Evolutionary conservation across 495 filamentous ascomycete species (phyloP).

Genomic region (Tuber melanosporum): DNA sequence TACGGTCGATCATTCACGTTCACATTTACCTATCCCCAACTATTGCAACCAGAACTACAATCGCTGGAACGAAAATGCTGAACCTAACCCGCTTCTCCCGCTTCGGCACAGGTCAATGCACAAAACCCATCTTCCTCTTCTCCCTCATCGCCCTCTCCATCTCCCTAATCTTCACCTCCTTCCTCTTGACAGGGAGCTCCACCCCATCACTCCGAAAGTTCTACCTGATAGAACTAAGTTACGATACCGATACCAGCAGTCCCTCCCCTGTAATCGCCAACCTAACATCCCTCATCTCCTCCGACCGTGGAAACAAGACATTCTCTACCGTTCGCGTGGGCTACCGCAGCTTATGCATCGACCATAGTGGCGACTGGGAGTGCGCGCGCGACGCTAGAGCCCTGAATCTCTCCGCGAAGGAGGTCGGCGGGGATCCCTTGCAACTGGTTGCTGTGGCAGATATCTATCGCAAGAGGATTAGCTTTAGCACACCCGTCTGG

Average conservation of each 20-base stretch:
- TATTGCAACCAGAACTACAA: not conserved
- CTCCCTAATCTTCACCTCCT: conserved; percentile 44
- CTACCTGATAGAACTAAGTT: conserved; percentile 35
- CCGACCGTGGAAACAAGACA: conserved; percentile 13
- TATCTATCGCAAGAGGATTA: conserved; percentile 33
- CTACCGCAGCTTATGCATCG: conserved; percentile 38
- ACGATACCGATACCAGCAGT: conserved; percentile 14
- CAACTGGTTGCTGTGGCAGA: conserved; percentile 34
- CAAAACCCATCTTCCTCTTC: conserved; percentile 37
- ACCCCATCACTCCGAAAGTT: conserved; percentile 30
- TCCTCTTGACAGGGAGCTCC: conserved; percentile 39
- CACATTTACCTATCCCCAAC: not conserved
- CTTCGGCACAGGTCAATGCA: conserved; percentile 20
- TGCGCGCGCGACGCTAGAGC: conserved; percentile 16
- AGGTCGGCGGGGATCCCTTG: conserved; percentile 32
- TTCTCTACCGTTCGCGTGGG: conserved; percentile 30
- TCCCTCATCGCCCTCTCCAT: conserved; percentile 27
- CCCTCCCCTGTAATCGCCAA: conserved; percentile 21
- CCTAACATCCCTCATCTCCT: conserved; percentile 28
- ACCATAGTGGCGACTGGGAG: conserved; percentile 27
- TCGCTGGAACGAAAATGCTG: conserved; percentile 18
- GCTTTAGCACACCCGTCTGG: conserved; percentile 31
- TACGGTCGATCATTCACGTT: not conserved
- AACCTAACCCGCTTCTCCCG: conserved; percentile 19
- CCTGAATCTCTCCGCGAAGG: conserved; percentile 15